A percentile compares a stretch with the other conserved stretches of the same genome.
phyloP scores from a whole-genome alignment of 106 monocot genomes.

The Platanthera guangdongensis region DNA sequence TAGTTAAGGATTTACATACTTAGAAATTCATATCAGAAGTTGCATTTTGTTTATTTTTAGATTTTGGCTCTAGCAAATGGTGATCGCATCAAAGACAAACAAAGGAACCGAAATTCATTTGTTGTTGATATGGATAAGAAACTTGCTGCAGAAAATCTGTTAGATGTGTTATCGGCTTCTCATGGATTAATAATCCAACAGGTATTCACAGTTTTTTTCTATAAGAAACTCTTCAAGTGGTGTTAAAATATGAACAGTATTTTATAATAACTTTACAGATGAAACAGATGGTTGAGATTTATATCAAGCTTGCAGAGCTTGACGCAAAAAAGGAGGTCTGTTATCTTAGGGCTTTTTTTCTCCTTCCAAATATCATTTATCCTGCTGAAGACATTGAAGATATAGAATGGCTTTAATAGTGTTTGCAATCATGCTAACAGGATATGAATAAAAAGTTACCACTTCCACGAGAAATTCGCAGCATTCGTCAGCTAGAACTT shows the following conservation, averaged over 20 bases:
- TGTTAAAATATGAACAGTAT: background rate
- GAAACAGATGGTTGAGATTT: conserved; percentile 95
- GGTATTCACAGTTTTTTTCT: conserved; percentile 22
- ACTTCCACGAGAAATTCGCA: conserved; percentile 85
- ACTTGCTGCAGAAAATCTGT: conserved; percentile 79
- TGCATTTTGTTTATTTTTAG: conserved; percentile 28
- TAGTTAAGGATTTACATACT: background rate
- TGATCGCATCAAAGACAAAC: conserved; percentile 94
- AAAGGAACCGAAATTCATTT: conserved; percentile 83
- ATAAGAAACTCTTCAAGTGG: background rate
- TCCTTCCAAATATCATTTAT: background rate
- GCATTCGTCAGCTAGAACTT: conserved; percentile 82
- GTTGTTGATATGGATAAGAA: conserved; percentile 96
- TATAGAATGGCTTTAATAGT: background rate
- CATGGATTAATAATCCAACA: conserved; percentile 79
- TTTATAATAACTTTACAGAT: conserved; percentile 38
- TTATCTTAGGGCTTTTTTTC: conserved; percentile 6
- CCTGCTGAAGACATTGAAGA: background rate
- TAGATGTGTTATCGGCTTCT: conserved; percentile 61
- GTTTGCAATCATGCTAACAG: conserved; percentile 26
- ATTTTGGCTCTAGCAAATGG: conserved; percentile 96
- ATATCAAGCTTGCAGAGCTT: conserved; percentile 95
- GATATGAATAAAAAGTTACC: conserved; percentile 83
- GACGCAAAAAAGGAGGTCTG: conserved; percentile 94
- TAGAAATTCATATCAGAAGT: background rate